Conservation (phyloP, 2,329 filamentous ascomycete genomes). For the Cladobotryum mycophilum region DNA sequence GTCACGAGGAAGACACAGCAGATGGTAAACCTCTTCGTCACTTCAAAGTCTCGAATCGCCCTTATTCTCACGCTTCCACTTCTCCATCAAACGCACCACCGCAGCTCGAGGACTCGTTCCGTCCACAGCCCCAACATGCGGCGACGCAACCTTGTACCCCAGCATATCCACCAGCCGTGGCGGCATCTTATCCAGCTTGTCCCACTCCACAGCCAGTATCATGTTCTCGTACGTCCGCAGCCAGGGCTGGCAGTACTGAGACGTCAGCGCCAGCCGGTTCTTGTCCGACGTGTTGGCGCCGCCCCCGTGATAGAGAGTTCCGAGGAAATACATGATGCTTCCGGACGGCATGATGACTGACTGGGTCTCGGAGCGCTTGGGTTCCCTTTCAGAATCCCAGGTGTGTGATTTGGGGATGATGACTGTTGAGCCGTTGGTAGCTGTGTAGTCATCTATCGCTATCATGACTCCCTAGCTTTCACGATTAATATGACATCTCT, state of each 20-base stretch:
- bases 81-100: conserved; percentile 13
- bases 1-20: too few relatives aligned
- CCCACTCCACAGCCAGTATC: conserved; percentile 27
- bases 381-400: conserved; percentile 24
- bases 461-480: conserved; percentile 21
- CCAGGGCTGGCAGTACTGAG: conserved; percentile 37
- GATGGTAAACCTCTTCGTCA: too few relatives aligned
- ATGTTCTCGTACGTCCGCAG: conserved; percentile 32
- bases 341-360: conserved; percentile 30
- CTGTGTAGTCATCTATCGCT: conserved; percentile 27
- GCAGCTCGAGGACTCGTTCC: conserved; percentile 17
- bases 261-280: conserved; percentile 28
- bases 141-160: conserved; percentile 18
- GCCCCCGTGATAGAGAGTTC: conserved; percentile 33
- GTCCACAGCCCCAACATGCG: conserved; percentile 19
- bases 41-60: too few relatives aligned
- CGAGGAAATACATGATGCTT: conserved; percentile 29
- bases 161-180: conserved; percentile 19
- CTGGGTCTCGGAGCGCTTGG: conserved; percentile 21
- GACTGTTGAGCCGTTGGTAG: conserved; percentile 28
- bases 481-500: background rate
- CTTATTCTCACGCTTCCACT: conserved; percentile 4
- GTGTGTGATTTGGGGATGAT: conserved; percentile 30
- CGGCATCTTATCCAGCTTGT: conserved; percentile 18
- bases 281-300: conserved; percentile 26